These are phyloP conservation scores for Poa pratensis DNA, from an alignment of 176 grass and related monocot genomes.

Conservation along the genomic window DNA sequence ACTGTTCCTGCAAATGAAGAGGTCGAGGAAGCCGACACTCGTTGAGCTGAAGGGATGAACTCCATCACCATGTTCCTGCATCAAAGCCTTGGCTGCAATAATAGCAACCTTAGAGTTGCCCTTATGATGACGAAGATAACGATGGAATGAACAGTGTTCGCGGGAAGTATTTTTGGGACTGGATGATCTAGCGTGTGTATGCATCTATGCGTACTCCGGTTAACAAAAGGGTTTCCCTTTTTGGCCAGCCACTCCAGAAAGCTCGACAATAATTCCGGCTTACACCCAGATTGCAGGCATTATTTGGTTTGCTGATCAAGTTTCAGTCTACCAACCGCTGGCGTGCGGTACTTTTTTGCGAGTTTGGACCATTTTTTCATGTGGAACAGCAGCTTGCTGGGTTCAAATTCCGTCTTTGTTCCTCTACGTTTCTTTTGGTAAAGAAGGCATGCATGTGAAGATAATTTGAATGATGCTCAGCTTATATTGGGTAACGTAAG, in stretches of 20 bases:
- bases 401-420: not conserved
- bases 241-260: constrained; percentile 51
- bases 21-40: too few relatives aligned
- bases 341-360: constrained; percentile 39
- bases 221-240: constrained; percentile 6
- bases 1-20: too few relatives aligned
- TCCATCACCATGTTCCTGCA: too few relatives aligned
- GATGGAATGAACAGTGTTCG: not conserved
- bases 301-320: constrained; percentile 22
- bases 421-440: constrained; percentile 23
- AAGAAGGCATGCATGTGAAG: not conserved
- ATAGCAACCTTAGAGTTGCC: too few relatives aligned
- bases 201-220: not conserved
- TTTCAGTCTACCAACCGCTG: constrained; percentile 49
- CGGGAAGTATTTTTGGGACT: too few relatives aligned
- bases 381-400: not conserved
- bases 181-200: not conserved
- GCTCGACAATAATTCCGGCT: constrained; percentile 36
- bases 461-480: not conserved
- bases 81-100: too few relatives aligned
- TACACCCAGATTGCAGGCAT: not conserved
- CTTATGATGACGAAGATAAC: too few relatives aligned
- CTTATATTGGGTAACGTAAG: not conserved
- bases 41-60: too few relatives aligned
- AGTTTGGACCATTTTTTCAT: constrained; percentile 32